A percentile compares a stretch with the other conserved stretches of the same genome.
Evolutionary conservation across 2,329 filamentous ascomycete genomes (phyloP).

Genomic region (Coleophoma eucalyptorum): DNA sequence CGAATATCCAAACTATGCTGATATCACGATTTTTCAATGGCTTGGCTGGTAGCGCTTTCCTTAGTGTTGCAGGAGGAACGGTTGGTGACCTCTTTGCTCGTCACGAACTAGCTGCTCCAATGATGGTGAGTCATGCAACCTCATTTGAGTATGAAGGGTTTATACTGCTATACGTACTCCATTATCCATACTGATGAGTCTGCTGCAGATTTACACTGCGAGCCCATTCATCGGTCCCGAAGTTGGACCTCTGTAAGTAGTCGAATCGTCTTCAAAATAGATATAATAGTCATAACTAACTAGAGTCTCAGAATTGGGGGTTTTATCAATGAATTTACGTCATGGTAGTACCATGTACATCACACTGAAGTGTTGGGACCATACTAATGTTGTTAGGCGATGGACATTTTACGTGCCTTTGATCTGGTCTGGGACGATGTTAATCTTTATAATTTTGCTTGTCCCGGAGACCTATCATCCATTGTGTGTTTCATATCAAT

Average conservation of each 20-base stretch:
- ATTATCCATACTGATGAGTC: no score
- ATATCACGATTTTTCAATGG: conserved; percentile 75
- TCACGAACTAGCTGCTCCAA: conserved; percentile 29
- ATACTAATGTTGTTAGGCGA: conserved; percentile 45
- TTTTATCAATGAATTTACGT: conserved; percentile 57
- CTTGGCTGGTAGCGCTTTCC: conserved; percentile 63
- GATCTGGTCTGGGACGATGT: conserved; percentile 58
- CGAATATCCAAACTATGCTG: conserved; percentile 75
- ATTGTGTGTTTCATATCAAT: no score
- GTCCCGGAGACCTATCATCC: conserved; percentile 45
- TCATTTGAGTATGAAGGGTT: no score
- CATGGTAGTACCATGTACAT: conserved; percentile 38
- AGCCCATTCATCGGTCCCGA: conserved; percentile 60
- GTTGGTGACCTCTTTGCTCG: conserved; percentile 33
- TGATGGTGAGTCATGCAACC: conserved; percentile 29
- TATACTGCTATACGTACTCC: no score
- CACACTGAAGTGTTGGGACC: no score
- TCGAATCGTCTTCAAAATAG: no score
- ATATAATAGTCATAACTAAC: no score
- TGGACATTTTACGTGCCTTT: conserved; percentile 56
- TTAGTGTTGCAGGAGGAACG: conserved; percentile 75
- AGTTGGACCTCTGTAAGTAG: conserved; percentile 50
- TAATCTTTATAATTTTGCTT: conserved; percentile 38
- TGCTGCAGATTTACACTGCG: conserved; percentile 51
- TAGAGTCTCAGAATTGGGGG: conserved; percentile 41